phyloP scores from a whole-genome alignment of 179 eudicot genomes.

The Pouteria campechiana region DNA sequence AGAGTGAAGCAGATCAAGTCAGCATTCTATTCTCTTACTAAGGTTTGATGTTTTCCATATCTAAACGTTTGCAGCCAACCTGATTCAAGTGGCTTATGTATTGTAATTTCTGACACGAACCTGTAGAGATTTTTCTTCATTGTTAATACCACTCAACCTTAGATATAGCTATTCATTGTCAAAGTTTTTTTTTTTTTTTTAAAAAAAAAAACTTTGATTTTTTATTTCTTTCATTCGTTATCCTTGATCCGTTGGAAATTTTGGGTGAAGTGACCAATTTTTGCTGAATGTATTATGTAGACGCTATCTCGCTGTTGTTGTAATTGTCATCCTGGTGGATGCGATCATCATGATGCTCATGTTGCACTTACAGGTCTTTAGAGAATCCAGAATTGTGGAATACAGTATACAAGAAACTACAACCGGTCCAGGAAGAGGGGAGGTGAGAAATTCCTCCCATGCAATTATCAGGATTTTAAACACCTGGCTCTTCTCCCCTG shows the following conservation, averaged over 20 bases:
- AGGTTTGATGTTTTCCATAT: slow-evolving; percentile 20
- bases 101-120: too few species aligned
- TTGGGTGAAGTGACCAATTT: neutral
- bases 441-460: slow-evolving; percentile 26
- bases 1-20: slow-evolving; percentile 88
- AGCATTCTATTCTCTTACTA: slow-evolving; percentile 64
- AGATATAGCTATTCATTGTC: too few species aligned
- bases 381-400: slow-evolving; percentile 67
- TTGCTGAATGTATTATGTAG: neutral
- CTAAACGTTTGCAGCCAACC: neutral
- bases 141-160: too few species aligned
- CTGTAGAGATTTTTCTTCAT: too few species aligned
- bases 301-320: too few species aligned
- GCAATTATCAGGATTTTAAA: too few species aligned
- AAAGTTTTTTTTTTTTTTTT: too few species aligned
- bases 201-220: too few species aligned
- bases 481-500: neutral
- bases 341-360: neutral
- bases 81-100: neutral
- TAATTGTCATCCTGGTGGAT: neutral
- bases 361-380: slow-evolving; percentile 38
- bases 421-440: slow-evolving; percentile 42
- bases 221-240: too few species aligned
- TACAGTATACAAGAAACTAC: slow-evolving; percentile 45
- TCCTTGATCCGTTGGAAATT: too few species aligned